phyloP scores from a whole-genome alignment of 805 yeast genomes.

The Monosporozyma unispora region DNA sequence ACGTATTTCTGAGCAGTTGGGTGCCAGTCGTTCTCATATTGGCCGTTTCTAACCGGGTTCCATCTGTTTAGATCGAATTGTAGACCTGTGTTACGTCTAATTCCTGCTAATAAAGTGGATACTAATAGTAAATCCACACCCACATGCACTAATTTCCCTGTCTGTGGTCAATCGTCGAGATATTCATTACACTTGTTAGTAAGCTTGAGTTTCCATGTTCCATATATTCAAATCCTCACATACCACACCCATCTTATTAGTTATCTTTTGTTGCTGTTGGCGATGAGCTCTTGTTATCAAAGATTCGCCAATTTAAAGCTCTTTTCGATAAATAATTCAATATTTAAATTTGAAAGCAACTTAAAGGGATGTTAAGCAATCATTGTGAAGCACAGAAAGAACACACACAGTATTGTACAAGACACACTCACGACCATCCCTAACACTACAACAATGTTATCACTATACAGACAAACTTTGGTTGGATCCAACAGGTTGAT shows the following conservation, averaged over 20 bases:
- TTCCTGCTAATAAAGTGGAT: constrained; percentile 63
- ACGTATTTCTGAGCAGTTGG: constrained; percentile 38
- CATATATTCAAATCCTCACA: background rate
- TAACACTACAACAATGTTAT: background rate
- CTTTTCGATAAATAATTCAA: too few species aligned
- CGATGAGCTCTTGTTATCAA: background rate
- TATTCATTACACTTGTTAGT: background rate
- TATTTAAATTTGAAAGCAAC: too few species aligned
- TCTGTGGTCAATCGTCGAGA: constrained; percentile 12
- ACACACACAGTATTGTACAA: too few species aligned
- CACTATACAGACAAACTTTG: background rate
- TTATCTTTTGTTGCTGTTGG: too few species aligned
- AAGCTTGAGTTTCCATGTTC: background rate
- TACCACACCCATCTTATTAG: background rate
- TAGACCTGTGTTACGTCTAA: constrained; percentile 63
- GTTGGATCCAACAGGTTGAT: background rate
- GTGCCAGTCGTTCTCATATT: constrained; percentile 31
- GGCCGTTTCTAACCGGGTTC: constrained; percentile 22
- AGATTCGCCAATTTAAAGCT: too few species aligned
- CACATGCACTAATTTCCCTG: constrained; percentile 49
- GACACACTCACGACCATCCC: too few species aligned
- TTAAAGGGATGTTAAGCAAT: background rate
- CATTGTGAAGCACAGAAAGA: background rate
- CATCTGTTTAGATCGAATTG: constrained; percentile 40
- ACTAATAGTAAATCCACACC: constrained; percentile 52